These are phyloP conservation scores for Entomortierella chlamydospora DNA, from an alignment of 192 early-diverging fungal genomes.

Conservation along the genomic window DNA sequence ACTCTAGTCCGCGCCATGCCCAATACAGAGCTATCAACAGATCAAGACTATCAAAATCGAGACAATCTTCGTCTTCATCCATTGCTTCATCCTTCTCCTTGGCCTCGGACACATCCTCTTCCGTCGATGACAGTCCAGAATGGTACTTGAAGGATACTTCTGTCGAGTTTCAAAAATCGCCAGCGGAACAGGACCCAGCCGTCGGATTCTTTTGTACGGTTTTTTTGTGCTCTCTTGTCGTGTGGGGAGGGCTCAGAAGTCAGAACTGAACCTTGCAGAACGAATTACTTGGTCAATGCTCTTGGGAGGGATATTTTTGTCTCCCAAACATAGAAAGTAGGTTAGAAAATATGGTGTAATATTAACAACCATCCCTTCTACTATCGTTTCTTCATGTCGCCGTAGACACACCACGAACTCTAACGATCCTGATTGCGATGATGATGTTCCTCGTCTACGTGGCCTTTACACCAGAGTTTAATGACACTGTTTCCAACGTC, in stretches of 20 bases:
- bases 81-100: conserved; percentile 27
- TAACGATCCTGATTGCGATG: conserved; percentile 61
- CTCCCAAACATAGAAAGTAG: not conserved
- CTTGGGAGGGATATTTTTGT: not conserved
- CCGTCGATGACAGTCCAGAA: conserved; percentile 35
- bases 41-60: conserved; percentile 9
- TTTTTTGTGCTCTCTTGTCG: not conserved
- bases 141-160: conserved; percentile 50
- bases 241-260: too few species aligned
- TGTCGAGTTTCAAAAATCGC: conserved; percentile 45
- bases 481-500: conserved; percentile 54
- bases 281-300: too few species aligned
- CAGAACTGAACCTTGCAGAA: too few species aligned
- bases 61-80: conserved; percentile 20
- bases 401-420: conserved; percentile 64
- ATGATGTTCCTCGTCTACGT: conserved; percentile 64
- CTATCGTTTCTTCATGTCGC: not conserved
- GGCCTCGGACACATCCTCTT: conserved; percentile 39
- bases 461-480: conserved; percentile 60
- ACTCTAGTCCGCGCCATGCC: not conserved
- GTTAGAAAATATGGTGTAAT: too few species aligned
- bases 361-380: too few species aligned
- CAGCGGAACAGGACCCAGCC: conserved; percentile 45
- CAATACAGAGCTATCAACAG: not conserved
- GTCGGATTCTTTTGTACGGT: conserved; percentile 52